Evolutionary conservation across 768 basidiomycete genomes (phyloP).

Genomic region (Tylopilus sp.): DNA sequence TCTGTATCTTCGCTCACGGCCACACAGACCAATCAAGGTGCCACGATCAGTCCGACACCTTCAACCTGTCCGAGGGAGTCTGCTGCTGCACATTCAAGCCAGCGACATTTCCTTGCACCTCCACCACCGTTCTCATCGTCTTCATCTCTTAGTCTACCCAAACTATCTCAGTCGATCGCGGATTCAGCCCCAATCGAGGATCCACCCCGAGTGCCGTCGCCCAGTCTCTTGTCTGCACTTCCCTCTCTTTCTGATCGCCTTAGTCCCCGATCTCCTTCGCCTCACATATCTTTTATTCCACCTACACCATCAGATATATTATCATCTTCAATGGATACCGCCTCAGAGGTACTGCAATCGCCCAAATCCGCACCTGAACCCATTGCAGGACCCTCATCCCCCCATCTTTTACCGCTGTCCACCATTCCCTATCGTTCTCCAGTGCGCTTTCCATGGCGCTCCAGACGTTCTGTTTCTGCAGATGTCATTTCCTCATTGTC

Average conservation of each 20-base stretch:
- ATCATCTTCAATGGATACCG: neutral
- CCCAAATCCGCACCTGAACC: neutral
- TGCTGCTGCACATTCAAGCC: neutral
- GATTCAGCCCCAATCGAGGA: conserved; percentile 8
- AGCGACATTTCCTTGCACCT: conserved; percentile 17
- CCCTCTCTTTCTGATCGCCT: conserved; percentile 25
- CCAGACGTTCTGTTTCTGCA: conserved; percentile 6
- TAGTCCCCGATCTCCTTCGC: conserved; percentile 3
- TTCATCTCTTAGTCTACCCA: conserved; percentile 26
- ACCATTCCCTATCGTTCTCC: conserved; percentile 3
- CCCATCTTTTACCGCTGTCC: neutral
- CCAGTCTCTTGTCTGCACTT: conserved; percentile 18
- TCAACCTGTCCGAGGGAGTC: conserved; percentile 21
- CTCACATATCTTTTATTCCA: conserved; percentile 7
- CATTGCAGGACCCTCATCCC: neutral
- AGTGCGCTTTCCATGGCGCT: conserved; percentile 8
- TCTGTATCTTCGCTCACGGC: conserved; percentile 26
- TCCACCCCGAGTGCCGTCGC: conserved; percentile 19
- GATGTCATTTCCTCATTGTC: neutral
- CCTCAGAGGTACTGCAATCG: neutral
- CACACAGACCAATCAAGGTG: conserved; percentile 1
- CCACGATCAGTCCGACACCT: conserved; percentile 5
- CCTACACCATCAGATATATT: conserved; percentile 1
- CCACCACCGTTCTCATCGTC: conserved; percentile 21
- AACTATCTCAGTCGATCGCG: conserved; percentile 9